Evolutionary conservation across 306 rosid genomes (phyloP), one percentile per base, ranked within the genome.

Genomic region (Erythrophleum fordii): DNA sequence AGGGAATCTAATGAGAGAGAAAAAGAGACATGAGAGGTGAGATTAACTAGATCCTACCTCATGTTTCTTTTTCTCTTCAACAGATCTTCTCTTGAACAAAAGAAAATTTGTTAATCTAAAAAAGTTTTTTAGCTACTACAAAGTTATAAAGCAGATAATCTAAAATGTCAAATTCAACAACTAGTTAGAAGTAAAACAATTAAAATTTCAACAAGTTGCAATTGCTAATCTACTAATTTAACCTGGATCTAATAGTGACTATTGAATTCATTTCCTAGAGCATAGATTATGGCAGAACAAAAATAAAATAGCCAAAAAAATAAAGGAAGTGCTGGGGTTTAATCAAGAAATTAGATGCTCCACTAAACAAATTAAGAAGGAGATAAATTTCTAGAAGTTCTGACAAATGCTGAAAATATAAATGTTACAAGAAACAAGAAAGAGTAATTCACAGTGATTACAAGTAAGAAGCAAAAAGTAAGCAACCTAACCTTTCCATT

Each of bases 401-500:
- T 18, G 56, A 23, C 37, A 45, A 25, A 39, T 9, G 53, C 49
- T 37, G 49, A 68, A 73, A 73, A 58, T n/a, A 66, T 73, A 12
- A 13, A 46, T 17, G 17, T 20, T 48, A 20, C 44, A 77, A 18
- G 59, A 76, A 8, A 70, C n/a, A 39, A n/a, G 61, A 53, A 45
- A 61, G 5, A 10, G 61, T 17, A 61, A 69, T 37, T 46, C 56
- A 51, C 10, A 14, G 61, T 17, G 51, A 69, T 37, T 46, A 68
- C 5, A 35, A 42, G 44, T 12, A 44, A 70, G 39, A 62, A 70
- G 72, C 56, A 42, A 56, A 71, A 60, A 0, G 60, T 53, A 69
- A 69, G 73, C 29, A 46, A 46, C 12, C 78, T 77, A 71, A 94
- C 98, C 98, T 94, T 94, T 87, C n/a, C 98, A 46, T 94, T 94